These are phyloP conservation scores for Tillandsia leiboldiana DNA, from an alignment of 176 grass and related monocot species.

Conservation along the genomic window DNA sequence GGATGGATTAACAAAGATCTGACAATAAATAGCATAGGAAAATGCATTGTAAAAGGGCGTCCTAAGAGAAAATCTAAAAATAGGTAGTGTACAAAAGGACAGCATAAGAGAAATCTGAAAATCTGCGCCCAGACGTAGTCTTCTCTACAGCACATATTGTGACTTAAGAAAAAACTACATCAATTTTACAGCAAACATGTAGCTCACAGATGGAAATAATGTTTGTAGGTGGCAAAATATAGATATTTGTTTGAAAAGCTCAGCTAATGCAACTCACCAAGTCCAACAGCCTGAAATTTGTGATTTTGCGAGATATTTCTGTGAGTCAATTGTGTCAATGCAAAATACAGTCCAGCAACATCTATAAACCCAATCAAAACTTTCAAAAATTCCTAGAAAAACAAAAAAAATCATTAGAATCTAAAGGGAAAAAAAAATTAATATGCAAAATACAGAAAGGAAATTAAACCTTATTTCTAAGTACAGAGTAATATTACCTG, in stretches of 20 bases:
- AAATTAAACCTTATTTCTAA: constrained; percentile 11
- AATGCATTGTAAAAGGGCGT: too few relatives aligned
- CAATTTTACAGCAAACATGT: constrained; percentile 11
- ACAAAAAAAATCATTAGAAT: constrained; percentile 4
- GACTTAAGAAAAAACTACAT: constrained; percentile 5
- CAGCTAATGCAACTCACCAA: constrained; percentile 45
- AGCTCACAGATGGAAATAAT: neutral
- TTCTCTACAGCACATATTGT: too few relatives aligned
- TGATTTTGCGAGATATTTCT: constrained; percentile 99
- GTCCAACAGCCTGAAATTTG: constrained; percentile 98
- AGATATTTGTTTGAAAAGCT: too few relatives aligned
- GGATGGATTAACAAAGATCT: too few relatives aligned
- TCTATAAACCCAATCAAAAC: constrained; percentile 84
- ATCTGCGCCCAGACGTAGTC: too few relatives aligned
- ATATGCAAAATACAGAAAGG: constrained; percentile 1
- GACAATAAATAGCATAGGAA: too few relatives aligned
- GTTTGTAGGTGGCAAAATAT: neutral
- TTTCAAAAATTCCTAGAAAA: constrained; percentile 81
- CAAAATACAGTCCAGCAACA: constrained; percentile 97
- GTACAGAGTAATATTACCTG: constrained; percentile 44
- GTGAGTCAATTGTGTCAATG: constrained; percentile 90
- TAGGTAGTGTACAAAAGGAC: too few relatives aligned
- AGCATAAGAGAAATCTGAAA: too few relatives aligned
- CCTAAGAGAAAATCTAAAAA: too few relatives aligned
- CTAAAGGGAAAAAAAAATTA: neutral